A percentile compares a stretch with the other conserved stretches of the same genome.
Conservation (phyloP, 2,329 filamentous ascomycete genomes). For the Akanthomyces muscarius region DNA sequence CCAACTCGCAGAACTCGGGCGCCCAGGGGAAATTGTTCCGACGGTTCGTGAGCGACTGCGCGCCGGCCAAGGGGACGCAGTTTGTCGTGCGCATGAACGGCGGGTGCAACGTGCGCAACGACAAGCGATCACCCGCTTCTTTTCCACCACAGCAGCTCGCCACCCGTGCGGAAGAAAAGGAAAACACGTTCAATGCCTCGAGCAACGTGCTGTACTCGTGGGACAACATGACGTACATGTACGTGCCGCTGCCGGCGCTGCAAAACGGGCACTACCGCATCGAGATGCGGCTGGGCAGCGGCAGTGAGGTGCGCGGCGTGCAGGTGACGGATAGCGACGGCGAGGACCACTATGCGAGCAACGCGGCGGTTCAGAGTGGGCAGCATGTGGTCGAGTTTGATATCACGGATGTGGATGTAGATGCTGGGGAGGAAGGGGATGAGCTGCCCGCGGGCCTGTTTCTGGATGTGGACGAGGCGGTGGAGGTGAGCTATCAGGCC, state of each 20-base stretch:
- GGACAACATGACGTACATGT: constrained; percentile 10
- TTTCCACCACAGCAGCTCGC: background rate
- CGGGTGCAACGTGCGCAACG: constrained; percentile 10
- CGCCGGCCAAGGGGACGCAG: background rate
- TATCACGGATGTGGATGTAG: background rate
- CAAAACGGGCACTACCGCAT: constrained; percentile 1
- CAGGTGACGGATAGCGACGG: background rate
- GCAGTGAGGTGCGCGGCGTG: background rate
- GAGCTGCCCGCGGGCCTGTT: background rate
- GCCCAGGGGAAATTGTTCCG: background rate
- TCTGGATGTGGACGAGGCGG: constrained; percentile 2
- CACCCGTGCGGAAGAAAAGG: background rate
- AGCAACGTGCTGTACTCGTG: constrained; percentile 1
- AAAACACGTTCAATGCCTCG: background rate
- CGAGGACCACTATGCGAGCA: background rate
- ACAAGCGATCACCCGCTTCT: background rate
- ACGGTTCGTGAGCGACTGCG: constrained; percentile 2
- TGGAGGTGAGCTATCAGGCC: background rate
- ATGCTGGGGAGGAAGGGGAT: background rate
- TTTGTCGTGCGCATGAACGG: constrained; percentile 4
- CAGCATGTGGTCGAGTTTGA: constrained; percentile 3
- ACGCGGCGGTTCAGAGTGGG: background rate
- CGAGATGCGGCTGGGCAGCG: background rate
- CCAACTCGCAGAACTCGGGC: background rate
- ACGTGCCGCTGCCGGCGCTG: constrained; percentile 3